A percentile compares a stretch with the other conserved stretches of the same genome.
These are phyloP conservation scores for Bryoerythrophyllum caledonicum DNA, from an alignment of 225 moss, liverwort and hornwort species.

Conservation along the genomic window DNA sequence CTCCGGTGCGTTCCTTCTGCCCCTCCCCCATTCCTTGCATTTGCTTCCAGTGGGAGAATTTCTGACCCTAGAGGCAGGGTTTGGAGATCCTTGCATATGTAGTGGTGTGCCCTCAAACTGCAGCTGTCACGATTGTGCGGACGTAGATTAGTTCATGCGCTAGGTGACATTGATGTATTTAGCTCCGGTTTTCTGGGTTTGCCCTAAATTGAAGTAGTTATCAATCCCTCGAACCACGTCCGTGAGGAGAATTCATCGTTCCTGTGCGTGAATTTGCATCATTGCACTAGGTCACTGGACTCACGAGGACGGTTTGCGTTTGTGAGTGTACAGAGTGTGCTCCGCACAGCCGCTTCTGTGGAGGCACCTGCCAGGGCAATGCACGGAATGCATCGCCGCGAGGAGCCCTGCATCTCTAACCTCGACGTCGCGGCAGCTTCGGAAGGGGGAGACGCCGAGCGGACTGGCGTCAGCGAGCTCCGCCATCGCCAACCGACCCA, in stretches of 20 bases:
- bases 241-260: background rate
- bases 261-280: background rate
- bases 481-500: constrained; percentile 14
- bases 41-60: background rate
- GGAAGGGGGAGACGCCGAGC: background rate
- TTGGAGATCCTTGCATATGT: background rate
- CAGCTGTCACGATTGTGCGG: too few species aligned
- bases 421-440: background rate
- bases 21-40: background rate
- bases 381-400: constrained; percentile 26
- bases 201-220: background rate
- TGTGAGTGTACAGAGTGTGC: constrained; percentile 30
- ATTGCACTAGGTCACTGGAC: background rate
- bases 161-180: background rate
- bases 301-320: background rate
- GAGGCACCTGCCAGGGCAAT: constrained; percentile 45
- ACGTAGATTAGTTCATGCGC: background rate
- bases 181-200: background rate
- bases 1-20: constrained; percentile 17
- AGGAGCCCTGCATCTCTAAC: constrained; percentile 6
- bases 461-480: constrained; percentile 1
- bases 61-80: background rate
- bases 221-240: background rate
- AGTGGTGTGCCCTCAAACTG: background rate
- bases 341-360: constrained; percentile 44